Conservation (phyloP, 2,329 filamentous ascomycete genomes). For the Colletotrichum costaricense region DNA sequence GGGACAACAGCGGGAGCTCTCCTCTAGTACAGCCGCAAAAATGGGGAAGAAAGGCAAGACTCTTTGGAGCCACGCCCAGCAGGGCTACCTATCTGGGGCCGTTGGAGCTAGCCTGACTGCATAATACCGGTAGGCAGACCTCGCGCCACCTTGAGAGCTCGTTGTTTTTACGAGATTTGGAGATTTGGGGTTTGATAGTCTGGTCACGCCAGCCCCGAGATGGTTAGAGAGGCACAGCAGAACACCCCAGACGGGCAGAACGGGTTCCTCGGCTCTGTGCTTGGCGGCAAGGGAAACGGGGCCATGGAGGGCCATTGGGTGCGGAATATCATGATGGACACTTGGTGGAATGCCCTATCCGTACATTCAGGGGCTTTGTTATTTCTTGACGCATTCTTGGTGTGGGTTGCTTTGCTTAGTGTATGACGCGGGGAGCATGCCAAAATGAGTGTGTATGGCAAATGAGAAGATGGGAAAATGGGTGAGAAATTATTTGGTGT, state of each 20-base stretch:
- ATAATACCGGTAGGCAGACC: neutral
- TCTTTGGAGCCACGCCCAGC: neutral
- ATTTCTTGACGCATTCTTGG: neutral
- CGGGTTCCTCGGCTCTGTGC: neutral
- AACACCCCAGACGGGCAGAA: neutral
- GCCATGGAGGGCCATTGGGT: neutral
- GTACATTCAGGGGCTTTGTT: neutral
- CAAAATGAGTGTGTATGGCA: neutral
- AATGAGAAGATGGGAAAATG: no score
- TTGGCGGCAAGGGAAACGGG: neutral
- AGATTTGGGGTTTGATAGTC: slow-evolving; percentile 1
- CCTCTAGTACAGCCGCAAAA: slow-evolving; percentile 17
- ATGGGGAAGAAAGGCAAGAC: neutral
- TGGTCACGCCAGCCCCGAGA: slow-evolving; percentile 12
- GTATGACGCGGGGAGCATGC: neutral
- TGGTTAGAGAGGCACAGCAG: slow-evolving; percentile 14
- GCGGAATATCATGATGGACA: neutral
- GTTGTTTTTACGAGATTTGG: neutral
- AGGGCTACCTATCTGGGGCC: slow-evolving; percentile 8
- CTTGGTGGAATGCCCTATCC: neutral
- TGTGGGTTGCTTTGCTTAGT: neutral
- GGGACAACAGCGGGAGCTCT: neutral
- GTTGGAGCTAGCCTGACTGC: slow-evolving; percentile 2
- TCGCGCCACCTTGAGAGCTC: slow-evolving; percentile 1
- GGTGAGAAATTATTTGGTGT: neutral